These are phyloP conservation scores for Pseudogymnoascus sp. DNA, from an alignment of 2,329 filamentous ascomycete species.

Conservation along the genomic window DNA sequence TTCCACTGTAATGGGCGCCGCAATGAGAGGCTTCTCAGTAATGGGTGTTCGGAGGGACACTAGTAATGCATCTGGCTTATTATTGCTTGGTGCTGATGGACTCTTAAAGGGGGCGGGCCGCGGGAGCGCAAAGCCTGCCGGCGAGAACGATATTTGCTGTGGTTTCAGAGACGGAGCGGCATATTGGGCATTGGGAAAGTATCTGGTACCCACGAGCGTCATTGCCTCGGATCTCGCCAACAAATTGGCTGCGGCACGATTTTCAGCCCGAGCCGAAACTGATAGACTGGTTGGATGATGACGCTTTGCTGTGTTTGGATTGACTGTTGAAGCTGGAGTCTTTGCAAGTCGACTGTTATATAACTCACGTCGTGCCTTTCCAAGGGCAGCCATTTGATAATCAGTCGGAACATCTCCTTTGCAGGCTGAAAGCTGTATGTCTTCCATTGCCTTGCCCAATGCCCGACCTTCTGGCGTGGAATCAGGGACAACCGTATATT, in stretches of 20 bases:
- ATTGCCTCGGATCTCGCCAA: neutral
- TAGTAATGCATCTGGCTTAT: neutral
- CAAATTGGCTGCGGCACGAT: neutral
- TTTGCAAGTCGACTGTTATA: neutral
- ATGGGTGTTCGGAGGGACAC: neutral
- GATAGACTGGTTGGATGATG: neutral
- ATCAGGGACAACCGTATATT: neutral
- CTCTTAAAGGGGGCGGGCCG: neutral
- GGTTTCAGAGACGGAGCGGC: neutral
- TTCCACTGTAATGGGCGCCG: neutral
- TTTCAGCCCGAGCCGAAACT: neutral
- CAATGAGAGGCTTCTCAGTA: neutral
- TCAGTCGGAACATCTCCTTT: neutral
- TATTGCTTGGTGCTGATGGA: neutral
- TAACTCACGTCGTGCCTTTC: neutral
- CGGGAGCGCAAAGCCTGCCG: neutral
- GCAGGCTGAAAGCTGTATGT: neutral
- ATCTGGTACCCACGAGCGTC: neutral
- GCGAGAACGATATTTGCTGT: neutral
- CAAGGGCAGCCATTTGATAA: constrained; percentile 1
- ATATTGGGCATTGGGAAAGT: neutral
- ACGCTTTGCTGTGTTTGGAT: neutral
- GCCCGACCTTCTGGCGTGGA: neutral
- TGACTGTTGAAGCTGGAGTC: neutral
- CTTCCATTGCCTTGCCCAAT: neutral